These are phyloP conservation scores for Camelina neglecta DNA, from an alignment of 345 rosid genomes.

Conservation along the genomic window DNA sequence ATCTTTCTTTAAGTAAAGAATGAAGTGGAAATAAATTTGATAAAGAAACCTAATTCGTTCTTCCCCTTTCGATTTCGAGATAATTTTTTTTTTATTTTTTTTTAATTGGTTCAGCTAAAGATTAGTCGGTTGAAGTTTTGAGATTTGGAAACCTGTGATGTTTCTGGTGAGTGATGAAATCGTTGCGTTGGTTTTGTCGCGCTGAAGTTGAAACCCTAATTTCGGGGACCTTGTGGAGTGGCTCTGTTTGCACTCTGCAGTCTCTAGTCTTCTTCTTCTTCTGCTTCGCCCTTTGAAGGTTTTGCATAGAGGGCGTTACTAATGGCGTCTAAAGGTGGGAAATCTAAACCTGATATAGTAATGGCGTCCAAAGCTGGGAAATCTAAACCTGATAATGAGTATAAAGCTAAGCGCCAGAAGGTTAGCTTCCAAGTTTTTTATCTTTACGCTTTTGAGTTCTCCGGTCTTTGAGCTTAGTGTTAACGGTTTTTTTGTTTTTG, in stretches of 20 bases:
- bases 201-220: conserved; percentile 44
- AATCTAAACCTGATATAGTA: conserved; percentile 69
- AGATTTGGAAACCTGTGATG: conserved; percentile 35
- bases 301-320: conserved; percentile 18
- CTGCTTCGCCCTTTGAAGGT: background rate
- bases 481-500: conserved; percentile 11
- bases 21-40: conserved; percentile 21
- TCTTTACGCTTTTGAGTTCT: background rate
- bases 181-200: conserved; percentile 28
- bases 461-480: conserved; percentile 14
- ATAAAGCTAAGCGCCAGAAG: conserved; percentile 91
- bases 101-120: background rate
- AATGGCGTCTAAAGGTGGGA: conserved; percentile 46
- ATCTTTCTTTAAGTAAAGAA: background rate
- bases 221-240: conserved; percentile 15
- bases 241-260: conserved; percentile 8
- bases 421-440: conserved; percentile 43
- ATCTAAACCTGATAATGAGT: conserved; percentile 75
- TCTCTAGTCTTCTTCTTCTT: conserved; percentile 17
- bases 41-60: background rate
- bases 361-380: conserved; percentile 32
- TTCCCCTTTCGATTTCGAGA: conserved; percentile 8
- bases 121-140: conserved; percentile 16
- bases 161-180: conserved; percentile 14
- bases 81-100: background rate